A percentile compares a stretch with the other conserved stretches of the same genome.
Conservation (phyloP, 2,329 filamentous ascomycete species). For the Fusarium protoensiforme region DNA sequence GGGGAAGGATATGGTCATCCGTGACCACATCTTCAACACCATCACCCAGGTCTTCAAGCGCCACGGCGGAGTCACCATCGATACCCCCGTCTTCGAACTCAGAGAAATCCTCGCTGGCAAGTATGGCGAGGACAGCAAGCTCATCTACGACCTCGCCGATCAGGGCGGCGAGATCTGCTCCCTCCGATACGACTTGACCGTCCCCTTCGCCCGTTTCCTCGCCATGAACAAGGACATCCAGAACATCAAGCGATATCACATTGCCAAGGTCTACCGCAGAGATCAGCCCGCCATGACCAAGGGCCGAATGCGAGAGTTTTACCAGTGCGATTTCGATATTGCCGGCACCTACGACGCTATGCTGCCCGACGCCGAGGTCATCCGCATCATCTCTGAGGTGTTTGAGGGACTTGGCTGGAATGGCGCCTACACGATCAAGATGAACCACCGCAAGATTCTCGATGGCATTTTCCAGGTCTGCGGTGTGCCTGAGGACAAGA, state of each 20-base stretch:
- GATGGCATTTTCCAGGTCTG: constrained; percentile 93
- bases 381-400: constrained; percentile 86
- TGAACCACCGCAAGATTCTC: constrained; percentile 94
- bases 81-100: constrained; percentile 87
- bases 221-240: constrained; percentile 88
- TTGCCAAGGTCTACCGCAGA: constrained; percentile 80
- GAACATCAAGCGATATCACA: constrained; percentile 93
- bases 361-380: constrained; percentile 90
- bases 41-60: constrained; percentile 85
- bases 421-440: constrained; percentile 83
- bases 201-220: constrained; percentile 91
- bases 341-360: constrained; percentile 89
- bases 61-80: constrained; percentile 82
- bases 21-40: constrained; percentile 81
- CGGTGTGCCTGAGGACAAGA: constrained; percentile 87
- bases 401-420: constrained; percentile 84
- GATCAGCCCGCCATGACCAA: constrained; percentile 77
- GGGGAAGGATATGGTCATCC: constrained; percentile 81
- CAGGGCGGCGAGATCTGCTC: constrained; percentile 83
- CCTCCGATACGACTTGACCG: constrained; percentile 87
- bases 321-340: constrained; percentile 97
- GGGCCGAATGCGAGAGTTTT: constrained; percentile 94
- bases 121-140: constrained; percentile 91
- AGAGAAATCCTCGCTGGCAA: constrained; percentile 89
- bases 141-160: constrained; percentile 89